Evolutionary conservation across 768 basidiomycete genomes (phyloP), one percentile per base, ranked within the genome.

Genomic region (Pleurotus giganteus): DNA sequence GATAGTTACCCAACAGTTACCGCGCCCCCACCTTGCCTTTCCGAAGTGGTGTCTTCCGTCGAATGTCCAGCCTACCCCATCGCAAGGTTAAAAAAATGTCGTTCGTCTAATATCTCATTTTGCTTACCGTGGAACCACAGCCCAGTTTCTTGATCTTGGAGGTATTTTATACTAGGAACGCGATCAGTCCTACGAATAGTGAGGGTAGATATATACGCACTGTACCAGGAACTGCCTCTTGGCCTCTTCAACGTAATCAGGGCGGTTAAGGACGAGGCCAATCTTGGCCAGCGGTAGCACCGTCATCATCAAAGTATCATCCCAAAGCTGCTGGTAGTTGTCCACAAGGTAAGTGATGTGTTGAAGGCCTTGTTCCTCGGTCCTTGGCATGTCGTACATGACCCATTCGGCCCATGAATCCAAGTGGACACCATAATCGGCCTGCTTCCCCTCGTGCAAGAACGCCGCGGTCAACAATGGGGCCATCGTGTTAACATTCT

Each of bases 401-500:
- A 70, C 73, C 77, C 77, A 80, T 62, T 80, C 79, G 6, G 73
- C 80, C 79, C 79, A 81, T 5, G 74, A 71, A 50, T 75, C 72
- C 9, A 78, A 64, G 54, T 76, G 72, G 5, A 66, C 67, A n/a
- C 41, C 52, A 62, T 71, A 77, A 47, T 74, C 63, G 5, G 57
- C 70, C 11, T 64, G 60, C 44, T 67, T 64, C 24, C 63, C 64
- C 57, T 75, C 68, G 55, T 77, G 74, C n/a, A 76, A 63, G 58
- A 73, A 72, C 15, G 76, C 74, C 6, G 72, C 73, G 23, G 76
- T 76, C 7, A 79, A 60, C 37, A 84, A 69, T 0, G 80, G 76
- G 3, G 80, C 74, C 77, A 82, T 80, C 15, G 80, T 82, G 65
- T 82, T 83, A 54, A 82, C 79, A 60, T 83, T 82, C 74, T 82